Evolutionary conservation across 441 rosid genomes (phyloP), one percentile per base, ranked within the genome.

Genomic region (Populus hybrid): DNA sequence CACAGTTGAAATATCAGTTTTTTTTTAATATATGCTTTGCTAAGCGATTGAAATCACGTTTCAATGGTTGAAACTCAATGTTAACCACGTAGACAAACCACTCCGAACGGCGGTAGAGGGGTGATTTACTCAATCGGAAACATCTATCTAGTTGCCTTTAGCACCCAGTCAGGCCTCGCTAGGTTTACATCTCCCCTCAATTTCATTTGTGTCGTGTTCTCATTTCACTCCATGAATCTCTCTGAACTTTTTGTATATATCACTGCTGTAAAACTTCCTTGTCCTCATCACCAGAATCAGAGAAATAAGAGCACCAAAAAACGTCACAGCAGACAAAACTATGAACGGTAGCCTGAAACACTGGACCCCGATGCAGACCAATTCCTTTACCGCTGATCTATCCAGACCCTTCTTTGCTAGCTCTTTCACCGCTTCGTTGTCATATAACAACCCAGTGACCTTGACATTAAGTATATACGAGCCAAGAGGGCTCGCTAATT

Each of bases 401-500:
- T 79, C 72, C 76, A 91, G 11, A 8, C 98, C 97, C 73, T 76
- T 86, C 66, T 75, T 69, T 3, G 74, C 76, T 8, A 95, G 81
- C 32, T 91, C 87, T 79, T 87, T 89, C 75, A 88, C 1, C 5
- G 98, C 97, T 78, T 86, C 94, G 28, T 82, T 32, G 63, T 95
- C 97, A 46, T 94, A 94, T 0, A 94, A 82, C 79, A 38, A 67
- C n/a, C 98, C 98, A 0, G 95, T 89, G 2, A 91, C 79, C 77
- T 87, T 88, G 46, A 95, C 97, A 59, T 93, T 95, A 8, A 95
- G 85, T 36, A 95, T 82, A 81, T 90, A 95, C 0, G 94, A 90
- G 0, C 98, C 97, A 1, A 95, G 84, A 16, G 98, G 98, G 24
- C 93, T 89, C 3, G 97, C 97, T 23, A 93, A 63, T 70, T 94